These are phyloP conservation scores for Yamadazyma nakazawae DNA, from an alignment of 805 yeast species.

Conservation along the genomic window DNA sequence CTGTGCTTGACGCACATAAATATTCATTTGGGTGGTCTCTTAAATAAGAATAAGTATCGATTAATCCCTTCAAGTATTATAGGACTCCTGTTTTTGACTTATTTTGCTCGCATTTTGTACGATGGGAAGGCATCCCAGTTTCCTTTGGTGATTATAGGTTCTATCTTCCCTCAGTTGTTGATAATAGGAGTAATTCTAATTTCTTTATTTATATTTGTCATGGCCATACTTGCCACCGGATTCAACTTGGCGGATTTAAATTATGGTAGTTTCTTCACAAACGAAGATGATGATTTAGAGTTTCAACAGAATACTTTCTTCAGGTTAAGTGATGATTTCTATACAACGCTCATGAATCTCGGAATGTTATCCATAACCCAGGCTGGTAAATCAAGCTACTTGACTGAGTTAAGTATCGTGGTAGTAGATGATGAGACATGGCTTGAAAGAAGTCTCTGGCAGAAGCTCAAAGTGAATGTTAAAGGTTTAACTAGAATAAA, in stretches of 20 bases:
- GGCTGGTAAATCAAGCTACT: slow-evolving; percentile 63
- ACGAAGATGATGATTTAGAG: slow-evolving; percentile 21
- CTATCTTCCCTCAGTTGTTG: slow-evolving; percentile 65
- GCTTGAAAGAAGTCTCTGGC: slow-evolving; percentile 42
- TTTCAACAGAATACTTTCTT: slow-evolving; percentile 9
- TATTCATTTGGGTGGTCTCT: slow-evolving; percentile 60
- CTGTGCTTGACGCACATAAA: slow-evolving; percentile 57
- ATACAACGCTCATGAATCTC: slow-evolving; percentile 54
- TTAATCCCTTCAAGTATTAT: slow-evolving; percentile 61
- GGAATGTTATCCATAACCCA: slow-evolving; percentile 66
- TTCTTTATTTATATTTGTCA: slow-evolving; percentile 50
- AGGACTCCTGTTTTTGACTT: slow-evolving; percentile 51
- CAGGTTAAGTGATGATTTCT: slow-evolving; percentile 36
- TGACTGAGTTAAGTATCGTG: slow-evolving; percentile 53
- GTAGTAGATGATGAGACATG: slow-evolving; percentile 52
- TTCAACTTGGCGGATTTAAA: slow-evolving; percentile 31
- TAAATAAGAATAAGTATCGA: slow-evolving; percentile 51
- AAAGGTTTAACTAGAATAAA: background rate
- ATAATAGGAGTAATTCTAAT: slow-evolving; percentile 47
- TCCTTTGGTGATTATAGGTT: slow-evolving; percentile 55
- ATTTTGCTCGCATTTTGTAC: slow-evolving; percentile 34
- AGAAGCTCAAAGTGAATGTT: slow-evolving; percentile 10
- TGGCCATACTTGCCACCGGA: slow-evolving; percentile 61
- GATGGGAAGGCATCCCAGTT: slow-evolving; percentile 43
- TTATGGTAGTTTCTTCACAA: slow-evolving; percentile 31